Conservation (phyloP, 2,329 filamentous ascomycete genomes). For the Aschersonia sp. region DNA sequence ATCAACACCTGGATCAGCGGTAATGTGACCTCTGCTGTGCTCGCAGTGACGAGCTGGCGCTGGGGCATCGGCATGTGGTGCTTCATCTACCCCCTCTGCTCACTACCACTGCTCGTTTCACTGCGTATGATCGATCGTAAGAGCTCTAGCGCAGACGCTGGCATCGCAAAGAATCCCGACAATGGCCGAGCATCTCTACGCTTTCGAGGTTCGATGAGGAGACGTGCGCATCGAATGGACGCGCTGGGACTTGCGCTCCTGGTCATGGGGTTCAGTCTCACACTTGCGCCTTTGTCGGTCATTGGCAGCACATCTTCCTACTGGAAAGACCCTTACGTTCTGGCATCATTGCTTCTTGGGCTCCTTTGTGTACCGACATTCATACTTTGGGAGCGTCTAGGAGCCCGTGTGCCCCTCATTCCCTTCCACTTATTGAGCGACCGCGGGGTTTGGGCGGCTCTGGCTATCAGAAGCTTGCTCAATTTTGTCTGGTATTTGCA, state of each 20-base stretch:
- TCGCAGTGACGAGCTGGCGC: conserved; percentile 36
- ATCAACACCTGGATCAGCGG: conserved; percentile 52
- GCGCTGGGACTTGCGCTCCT: conserved; percentile 31
- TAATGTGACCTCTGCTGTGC: conserved; percentile 35
- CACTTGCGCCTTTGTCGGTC: conserved; percentile 37
- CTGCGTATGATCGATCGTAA: conserved; percentile 19
- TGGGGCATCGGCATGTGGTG: conserved; percentile 54
- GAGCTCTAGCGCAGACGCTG: neutral
- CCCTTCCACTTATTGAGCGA: conserved; percentile 44
- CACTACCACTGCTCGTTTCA: conserved; percentile 36
- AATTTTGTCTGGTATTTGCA: conserved; percentile 43
- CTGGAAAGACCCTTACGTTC: conserved; percentile 35
- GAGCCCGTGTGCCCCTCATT: conserved; percentile 34
- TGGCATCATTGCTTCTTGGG: conserved; percentile 36
- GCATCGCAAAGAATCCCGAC: neutral
- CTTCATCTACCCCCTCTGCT: conserved; percentile 43
- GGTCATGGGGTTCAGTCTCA: conserved; percentile 29
- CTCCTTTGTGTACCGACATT: conserved; percentile 32
- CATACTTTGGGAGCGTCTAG: conserved; percentile 36
- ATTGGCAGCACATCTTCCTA: conserved; percentile 31
- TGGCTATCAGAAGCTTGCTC: conserved; percentile 36
- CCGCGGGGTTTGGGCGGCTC: conserved; percentile 44
- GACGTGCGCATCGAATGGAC: conserved; percentile 44
- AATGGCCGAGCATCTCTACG: neutral
- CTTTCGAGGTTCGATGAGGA: conserved; percentile 17